Conservation (phyloP, 495 filamentous ascomycete genomes). For the Antarctomyces pellizariae region DNA sequence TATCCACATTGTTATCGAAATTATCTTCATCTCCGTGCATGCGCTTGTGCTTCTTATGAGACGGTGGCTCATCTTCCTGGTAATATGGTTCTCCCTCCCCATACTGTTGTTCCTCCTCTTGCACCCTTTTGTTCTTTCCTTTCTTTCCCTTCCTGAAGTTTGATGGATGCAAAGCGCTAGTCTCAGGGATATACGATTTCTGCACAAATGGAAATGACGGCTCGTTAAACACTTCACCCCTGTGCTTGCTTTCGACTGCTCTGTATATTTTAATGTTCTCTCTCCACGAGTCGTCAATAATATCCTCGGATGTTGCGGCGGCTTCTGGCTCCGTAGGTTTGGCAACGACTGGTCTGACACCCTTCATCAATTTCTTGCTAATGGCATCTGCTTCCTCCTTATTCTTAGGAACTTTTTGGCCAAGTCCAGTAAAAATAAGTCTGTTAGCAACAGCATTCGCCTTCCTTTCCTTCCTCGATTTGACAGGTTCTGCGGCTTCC, state of each 20-base stretch:
- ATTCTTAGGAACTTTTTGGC: constrained; percentile 38
- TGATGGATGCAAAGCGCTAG: constrained; percentile 15
- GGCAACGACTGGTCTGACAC: constrained; percentile 12
- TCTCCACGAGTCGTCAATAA: constrained; percentile 35
- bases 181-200: constrained; percentile 63
- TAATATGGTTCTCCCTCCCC: constrained; percentile 13
- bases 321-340: constrained; percentile 1
- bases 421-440: constrained; percentile 51
- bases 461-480: not conserved
- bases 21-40: constrained; percentile 15
- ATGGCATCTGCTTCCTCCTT: constrained; percentile 41
- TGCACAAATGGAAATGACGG: constrained; percentile 83
- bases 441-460: constrained; percentile 39
- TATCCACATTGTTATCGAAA: constrained; percentile 13
- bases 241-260: constrained; percentile 64
- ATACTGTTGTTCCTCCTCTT: constrained; percentile 11
- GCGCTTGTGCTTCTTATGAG: constrained; percentile 25
- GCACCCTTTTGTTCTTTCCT: constrained; percentile 22
- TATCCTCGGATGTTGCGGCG: constrained; percentile 8
- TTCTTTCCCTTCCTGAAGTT: constrained; percentile 26
- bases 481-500: not conserved
- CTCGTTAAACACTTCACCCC: constrained; percentile 46
- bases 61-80: constrained; percentile 12
- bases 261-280: constrained; percentile 40
- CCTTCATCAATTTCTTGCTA: constrained; percentile 28